Evolutionary conservation across 768 basidiomycete genomes (phyloP), one percentile per base, ranked within the genome.

Genomic region (Trametes cinnabarina): DNA sequence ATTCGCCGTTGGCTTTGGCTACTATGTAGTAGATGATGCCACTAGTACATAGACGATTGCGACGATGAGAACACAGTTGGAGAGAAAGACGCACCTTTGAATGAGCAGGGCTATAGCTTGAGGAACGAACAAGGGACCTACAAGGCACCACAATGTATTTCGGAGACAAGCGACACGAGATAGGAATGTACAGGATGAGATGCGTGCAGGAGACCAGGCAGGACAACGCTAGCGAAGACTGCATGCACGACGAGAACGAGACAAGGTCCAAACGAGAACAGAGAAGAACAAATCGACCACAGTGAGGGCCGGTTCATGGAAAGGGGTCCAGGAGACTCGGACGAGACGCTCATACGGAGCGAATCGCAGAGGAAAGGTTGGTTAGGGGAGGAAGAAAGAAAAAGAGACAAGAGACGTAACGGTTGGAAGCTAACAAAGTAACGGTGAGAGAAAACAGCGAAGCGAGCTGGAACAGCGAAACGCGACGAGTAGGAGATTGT

Each of bases 161-260:
- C 23, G 26, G 19, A 35, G 23, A 30, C 44, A n/a, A 22, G 25
- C 34, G 34, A 19, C 19, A 44, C 34, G 19, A 15, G 49, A 58
- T 39, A 51, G 50, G 42, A 47, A 44, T 46, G 49, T 51, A 46
- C 43, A 51, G 48, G 26, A 23, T 8, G 44, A 17, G 8, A 47
- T 3, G 40, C 17, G 47, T 25, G 39, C 35, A 43, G 22, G 20
- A 35, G 53, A 44, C 52, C 26, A 46, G 43, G 53, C 44, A 54
- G 44, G 44, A 44, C 53, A 23, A 54, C 4, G 53, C 53, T 54
- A 54, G 53, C 53, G 34, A 47, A 26, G 43, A 26, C 43, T 35
- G 43, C 35, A 26, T 42, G 40, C 52, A 54, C 52, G 17, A 46
- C 43, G 42, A 25, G 19, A 35, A 3, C 23, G 28, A 34, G 42